These are phyloP conservation scores for Sanghuangporus sanghuang DNA, from an alignment of 1,284 basidiomycete genomes.

Conservation along the genomic window DNA sequence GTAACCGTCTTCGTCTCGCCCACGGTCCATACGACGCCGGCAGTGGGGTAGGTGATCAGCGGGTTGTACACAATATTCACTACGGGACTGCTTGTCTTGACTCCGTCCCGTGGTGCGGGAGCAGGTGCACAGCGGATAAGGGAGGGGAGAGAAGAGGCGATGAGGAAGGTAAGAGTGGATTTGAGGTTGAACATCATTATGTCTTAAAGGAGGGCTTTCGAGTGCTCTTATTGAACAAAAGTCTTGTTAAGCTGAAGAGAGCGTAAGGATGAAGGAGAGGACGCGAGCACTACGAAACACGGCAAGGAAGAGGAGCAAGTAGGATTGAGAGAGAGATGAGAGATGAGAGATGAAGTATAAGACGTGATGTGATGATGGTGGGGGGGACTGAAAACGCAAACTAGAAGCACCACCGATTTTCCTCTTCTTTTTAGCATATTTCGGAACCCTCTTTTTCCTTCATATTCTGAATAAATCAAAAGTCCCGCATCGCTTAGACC, in stretches of 20 bases:
- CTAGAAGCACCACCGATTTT: neutral
- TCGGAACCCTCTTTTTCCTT: neutral
- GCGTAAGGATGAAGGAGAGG: neutral
- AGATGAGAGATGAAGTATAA: too few relatives aligned
- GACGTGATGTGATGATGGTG: too few relatives aligned
- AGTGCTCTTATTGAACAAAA: neutral
- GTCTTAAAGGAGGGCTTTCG: slow-evolving; percentile 13
- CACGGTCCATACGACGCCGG: slow-evolving; percentile 29
- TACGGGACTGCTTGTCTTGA: slow-evolving; percentile 20
- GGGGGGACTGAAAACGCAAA: slow-evolving; percentile 1
- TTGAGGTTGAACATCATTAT: slow-evolving; percentile 14
- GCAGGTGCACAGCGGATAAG: slow-evolving; percentile 28
- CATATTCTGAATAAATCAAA: neutral
- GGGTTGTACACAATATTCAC: slow-evolving; percentile 42
- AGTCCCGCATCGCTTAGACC: neutral
- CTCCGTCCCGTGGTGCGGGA: neutral
- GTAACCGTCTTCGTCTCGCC: slow-evolving; percentile 34
- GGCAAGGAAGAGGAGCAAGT: neutral
- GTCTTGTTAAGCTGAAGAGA: neutral
- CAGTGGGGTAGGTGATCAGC: slow-evolving; percentile 34
- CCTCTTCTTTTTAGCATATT: neutral
- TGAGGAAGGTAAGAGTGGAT: slow-evolving; percentile 20
- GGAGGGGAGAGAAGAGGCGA: slow-evolving; percentile 22
- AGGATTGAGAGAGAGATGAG: too few relatives aligned
- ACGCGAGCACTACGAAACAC: slow-evolving; percentile 2